Conservation (phyloP, 2,329 filamentous ascomycete species). For the Clarireedia monteithiana region DNA sequence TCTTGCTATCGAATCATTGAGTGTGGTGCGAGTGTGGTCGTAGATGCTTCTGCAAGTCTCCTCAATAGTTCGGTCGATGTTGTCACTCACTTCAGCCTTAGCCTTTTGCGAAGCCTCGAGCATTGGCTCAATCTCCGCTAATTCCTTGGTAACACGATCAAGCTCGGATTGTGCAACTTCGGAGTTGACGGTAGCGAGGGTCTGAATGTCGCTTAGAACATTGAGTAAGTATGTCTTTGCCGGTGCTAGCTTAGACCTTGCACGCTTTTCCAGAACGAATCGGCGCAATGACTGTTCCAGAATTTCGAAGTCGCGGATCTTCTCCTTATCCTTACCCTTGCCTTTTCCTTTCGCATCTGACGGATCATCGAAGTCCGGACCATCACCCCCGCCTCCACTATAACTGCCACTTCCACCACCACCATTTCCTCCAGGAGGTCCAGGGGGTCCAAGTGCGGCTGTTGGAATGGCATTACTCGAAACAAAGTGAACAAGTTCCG, state of each 20-base stretch:
- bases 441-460: conserved; percentile 36
- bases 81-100: conserved; percentile 68
- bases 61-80: conserved; percentile 76
- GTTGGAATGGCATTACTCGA: conserved; percentile 92
- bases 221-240: conserved; percentile 94
- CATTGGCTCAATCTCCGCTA: conserved; percentile 75
- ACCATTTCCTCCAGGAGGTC: conserved; percentile 44
- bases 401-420: conserved; percentile 45
- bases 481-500: conserved; percentile 93
- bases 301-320: conserved; percentile 80
- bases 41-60: conserved; percentile 81
- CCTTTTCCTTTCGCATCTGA: conserved; percentile 52
- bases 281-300: conserved; percentile 82
- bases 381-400: conserved; percentile 44
- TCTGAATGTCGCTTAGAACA: conserved; percentile 78
- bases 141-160: conserved; percentile 70
- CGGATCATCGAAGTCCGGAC: conserved; percentile 34
- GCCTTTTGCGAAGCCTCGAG: conserved; percentile 80
- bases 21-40: conserved; percentile 66
- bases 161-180: conserved; percentile 83
- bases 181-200: conserved; percentile 76
- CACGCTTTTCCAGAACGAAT: conserved; percentile 93
- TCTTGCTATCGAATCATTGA: conserved; percentile 67
- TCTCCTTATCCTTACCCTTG: conserved; percentile 84
- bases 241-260: conserved; percentile 88